Conservation (phyloP, 108 stramenopile genomes). For the Seminavis robusta region DNA sequence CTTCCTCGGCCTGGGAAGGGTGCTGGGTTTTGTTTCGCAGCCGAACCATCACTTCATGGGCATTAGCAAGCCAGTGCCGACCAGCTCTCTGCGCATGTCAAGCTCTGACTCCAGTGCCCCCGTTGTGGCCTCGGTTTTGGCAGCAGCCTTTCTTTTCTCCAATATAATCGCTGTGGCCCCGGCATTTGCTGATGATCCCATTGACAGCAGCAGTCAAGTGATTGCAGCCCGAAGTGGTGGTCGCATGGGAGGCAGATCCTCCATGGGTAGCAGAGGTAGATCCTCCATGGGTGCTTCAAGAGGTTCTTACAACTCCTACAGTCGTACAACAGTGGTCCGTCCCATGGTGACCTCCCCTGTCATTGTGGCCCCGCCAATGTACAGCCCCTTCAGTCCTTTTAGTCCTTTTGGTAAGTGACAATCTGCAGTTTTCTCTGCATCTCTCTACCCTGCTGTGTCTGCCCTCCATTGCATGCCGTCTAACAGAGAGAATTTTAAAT, state of each 20-base stretch:
- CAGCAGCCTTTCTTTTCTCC: slow-evolving; percentile 25
- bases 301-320: neutral
- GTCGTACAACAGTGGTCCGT: slow-evolving; percentile 16
- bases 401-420: no score
- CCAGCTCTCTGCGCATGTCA: no score
- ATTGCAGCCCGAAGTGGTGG: slow-evolving; percentile 50
- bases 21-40: no score
- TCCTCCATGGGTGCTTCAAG: neutral
- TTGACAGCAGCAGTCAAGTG: slow-evolving; percentile 15
- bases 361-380: slow-evolving; percentile 9
- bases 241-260: slow-evolving; percentile 45
- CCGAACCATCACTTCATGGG: no score
- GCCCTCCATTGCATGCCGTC: no score
- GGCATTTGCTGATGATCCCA: slow-evolving; percentile 20
- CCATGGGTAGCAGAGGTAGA: slow-evolving; percentile 4
- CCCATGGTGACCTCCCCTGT: slow-evolving; percentile 26
- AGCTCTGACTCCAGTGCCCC: no score
- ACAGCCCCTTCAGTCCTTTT: no score
- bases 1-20: no score
- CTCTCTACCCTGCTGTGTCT: no score
- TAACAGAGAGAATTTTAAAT: no score
- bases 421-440: no score
- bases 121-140: slow-evolving; percentile 20
- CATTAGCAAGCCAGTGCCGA: no score
- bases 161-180: slow-evolving; percentile 22